Base-by-base conservation (phyloP, 1,284 basidiomycete species). In the Moniliophthora roreri region DNA sequence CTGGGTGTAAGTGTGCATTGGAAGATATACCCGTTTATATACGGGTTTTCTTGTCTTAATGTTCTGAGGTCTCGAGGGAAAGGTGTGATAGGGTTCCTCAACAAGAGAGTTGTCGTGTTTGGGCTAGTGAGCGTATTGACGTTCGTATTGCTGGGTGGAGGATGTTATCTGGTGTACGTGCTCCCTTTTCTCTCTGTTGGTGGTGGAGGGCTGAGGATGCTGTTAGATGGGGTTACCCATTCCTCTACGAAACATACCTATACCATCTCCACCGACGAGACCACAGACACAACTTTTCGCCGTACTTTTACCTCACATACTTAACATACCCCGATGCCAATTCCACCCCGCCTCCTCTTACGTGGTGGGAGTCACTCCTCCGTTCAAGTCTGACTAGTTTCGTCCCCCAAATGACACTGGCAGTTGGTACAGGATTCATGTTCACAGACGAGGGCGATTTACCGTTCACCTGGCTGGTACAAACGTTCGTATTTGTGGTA, bases 221-320 rank as follows among this genome's bases (percentile, higher is more conserved):
- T 45, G 26, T 52, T 61, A 97, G 93, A 57, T 98, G 95, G 95
- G 97, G 96, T 4, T 78, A 89, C 59, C 89, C 95, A 0, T 98
- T 98, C 74, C 73, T 99, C 23, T 80, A 92, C 55, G 89, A 98
- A 67, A 90, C 96, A 0, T 98, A 95, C 70, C 76, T 98, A 15
- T 98, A 99, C 70, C 97, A 99, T 64, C 72, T 95, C 3, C 81
- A 87, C 56, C 84, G 97, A 34, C 82, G 92, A 21, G 97, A 99
- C 70, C 95, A 98, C 65, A 86, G 95, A 50, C 97, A 99, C 74
- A 99, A 99, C 70, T 99, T 99, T 71, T 94, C 93, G 13, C 91
- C 95, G 0, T 98, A 98, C 74, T 99, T 97, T 71, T 94, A 98
- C 68, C 84, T 90, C 40, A 95, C 90, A 35, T 98, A 99, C 68